Evolutionary conservation across 139 green algal genomes (phyloP).

Genomic region (Microglena sp.): DNA sequence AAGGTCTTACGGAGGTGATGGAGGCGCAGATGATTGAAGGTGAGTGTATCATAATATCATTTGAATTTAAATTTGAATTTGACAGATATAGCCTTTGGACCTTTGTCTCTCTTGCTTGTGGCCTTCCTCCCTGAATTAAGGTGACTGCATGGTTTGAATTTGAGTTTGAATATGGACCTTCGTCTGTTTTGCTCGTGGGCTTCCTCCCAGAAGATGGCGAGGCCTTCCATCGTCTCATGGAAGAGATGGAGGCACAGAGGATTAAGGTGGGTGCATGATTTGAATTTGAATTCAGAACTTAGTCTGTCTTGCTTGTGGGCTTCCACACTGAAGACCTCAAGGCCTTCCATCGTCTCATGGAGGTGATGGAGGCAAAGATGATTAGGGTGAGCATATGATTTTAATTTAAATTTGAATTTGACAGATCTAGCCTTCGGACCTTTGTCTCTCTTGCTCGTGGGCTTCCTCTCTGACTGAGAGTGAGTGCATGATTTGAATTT

Average conservation of each 20-base stretch:
- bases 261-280: neutral
- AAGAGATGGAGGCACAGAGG: conserved; percentile 1
- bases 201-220: neutral
- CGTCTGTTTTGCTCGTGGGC: neutral
- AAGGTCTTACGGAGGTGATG: neutral
- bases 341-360: neutral
- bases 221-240: neutral
- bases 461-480: too few species aligned
- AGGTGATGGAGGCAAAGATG: neutral
- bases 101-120: neutral
- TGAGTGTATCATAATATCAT: neutral
- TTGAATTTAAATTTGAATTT: neutral
- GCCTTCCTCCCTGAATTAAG: too few species aligned
- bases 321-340: neutral
- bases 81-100: too few species aligned
- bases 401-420: neutral
- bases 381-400: neutral
- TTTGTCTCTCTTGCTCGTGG: neutral
- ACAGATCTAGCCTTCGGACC: too few species aligned
- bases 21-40: conserved; percentile 1
- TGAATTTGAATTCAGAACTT: neutral
- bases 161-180: neutral
- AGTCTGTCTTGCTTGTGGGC: neutral
- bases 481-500: neutral
- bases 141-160: neutral